A percentile compares a stretch with the other conserved stretches of the same genome.
Conservation (phyloP, 768 basidiomycete species). For the Pseudohyphozyma bogoriensis region DNA sequence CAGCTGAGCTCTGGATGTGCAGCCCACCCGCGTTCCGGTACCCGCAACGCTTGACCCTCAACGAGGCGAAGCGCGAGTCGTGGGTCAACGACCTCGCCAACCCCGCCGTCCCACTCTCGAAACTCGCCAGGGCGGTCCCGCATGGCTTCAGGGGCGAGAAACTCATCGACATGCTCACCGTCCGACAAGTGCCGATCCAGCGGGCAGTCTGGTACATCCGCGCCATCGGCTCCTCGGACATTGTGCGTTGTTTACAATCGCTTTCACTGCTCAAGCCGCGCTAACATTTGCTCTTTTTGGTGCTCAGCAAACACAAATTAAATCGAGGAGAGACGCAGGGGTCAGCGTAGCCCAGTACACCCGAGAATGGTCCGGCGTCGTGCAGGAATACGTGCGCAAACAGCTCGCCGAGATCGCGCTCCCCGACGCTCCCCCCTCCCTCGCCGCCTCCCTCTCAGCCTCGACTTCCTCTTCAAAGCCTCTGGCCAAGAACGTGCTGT, state of each 20-base stretch:
- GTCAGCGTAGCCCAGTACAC: conserved; percentile 15
- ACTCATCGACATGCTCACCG: conserved; percentile 31
- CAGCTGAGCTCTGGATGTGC: not conserved
- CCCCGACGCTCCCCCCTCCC: not conserved
- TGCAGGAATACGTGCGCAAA: conserved; percentile 28
- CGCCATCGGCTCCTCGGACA: conserved; percentile 31
- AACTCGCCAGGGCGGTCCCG: conserved; percentile 31
- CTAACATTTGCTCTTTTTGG: too few species aligned
- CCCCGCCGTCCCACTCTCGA: conserved; percentile 30
- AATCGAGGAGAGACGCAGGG: too few species aligned
- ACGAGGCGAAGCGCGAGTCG: conserved; percentile 32
- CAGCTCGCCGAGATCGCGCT: conserved; percentile 27
- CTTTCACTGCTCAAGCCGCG: not conserved
- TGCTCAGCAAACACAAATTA: too few species aligned
- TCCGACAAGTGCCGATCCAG: conserved; percentile 19
- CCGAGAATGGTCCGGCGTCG: conserved; percentile 29
- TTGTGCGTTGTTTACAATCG: conserved; percentile 8
- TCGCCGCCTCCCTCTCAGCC: not conserved
- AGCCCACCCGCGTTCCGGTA: conserved; percentile 30
- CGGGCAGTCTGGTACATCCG: conserved; percentile 33
- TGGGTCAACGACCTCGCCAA: conserved; percentile 34
- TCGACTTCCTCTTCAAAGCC: not conserved
- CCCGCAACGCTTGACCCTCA: conserved; percentile 28
- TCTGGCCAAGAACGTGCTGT: not conserved
- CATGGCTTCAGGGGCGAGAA: conserved; percentile 34